Conservation (phyloP, 139 green algal genomes). For the Micromonas pusilla region DNA sequence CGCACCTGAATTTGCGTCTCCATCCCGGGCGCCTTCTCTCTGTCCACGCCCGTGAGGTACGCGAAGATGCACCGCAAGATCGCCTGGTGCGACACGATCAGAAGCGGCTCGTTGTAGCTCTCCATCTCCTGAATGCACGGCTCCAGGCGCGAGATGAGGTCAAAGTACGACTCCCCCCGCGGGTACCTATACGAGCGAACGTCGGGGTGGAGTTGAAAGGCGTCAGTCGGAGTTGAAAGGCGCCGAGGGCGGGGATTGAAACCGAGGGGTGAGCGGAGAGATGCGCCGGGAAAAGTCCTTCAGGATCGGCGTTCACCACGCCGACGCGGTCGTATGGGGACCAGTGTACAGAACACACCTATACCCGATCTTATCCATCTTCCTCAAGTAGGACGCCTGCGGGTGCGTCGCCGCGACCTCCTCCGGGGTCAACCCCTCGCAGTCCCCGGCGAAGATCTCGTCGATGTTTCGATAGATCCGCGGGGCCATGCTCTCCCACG, state of each 20-base stretch:
- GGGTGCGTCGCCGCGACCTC: slow-evolving; percentile 40
- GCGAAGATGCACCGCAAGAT: slow-evolving; percentile 42
- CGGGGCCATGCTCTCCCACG: slow-evolving; percentile 29
- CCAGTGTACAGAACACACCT: too few species aligned
- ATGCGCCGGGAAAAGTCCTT: too few species aligned
- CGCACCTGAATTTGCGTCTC: slow-evolving; percentile 2
- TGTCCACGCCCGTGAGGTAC: slow-evolving; percentile 43
- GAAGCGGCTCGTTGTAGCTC: slow-evolving; percentile 35
- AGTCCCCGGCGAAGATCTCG: slow-evolving; percentile 46
- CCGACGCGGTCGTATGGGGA: too few species aligned
- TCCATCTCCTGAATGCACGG: slow-evolving; percentile 34
- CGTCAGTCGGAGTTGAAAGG: too few species aligned
- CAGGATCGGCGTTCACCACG: too few species aligned
- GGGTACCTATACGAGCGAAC: too few species aligned
- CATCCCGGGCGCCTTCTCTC: slow-evolving; percentile 26
- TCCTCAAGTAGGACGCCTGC: slow-evolving; percentile 31
- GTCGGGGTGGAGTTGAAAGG: too few species aligned
- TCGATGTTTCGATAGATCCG: slow-evolving; percentile 36
- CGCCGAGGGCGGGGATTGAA: too few species aligned
- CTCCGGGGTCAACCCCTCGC: slow-evolving; percentile 47
- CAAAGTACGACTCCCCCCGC: slow-evolving; percentile 47
- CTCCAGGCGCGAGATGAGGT: slow-evolving; percentile 39
- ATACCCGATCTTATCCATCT: slow-evolving; percentile 39
- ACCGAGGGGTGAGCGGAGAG: too few species aligned
- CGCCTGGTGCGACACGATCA: slow-evolving; percentile 46